phyloP scores from a whole-genome alignment of 192 early-diverging fungal species.

The Coemansia sp. region DNA sequence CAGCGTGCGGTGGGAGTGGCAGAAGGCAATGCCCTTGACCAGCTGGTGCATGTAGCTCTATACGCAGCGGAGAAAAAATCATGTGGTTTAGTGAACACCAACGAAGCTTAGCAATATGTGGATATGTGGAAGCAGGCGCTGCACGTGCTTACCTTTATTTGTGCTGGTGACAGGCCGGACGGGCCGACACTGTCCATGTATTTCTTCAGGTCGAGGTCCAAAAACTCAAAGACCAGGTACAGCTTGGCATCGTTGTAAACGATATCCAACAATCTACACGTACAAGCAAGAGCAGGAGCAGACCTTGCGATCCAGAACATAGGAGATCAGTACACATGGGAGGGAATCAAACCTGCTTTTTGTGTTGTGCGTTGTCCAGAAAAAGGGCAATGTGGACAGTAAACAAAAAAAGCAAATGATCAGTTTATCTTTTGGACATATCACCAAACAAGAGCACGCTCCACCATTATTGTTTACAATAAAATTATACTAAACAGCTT shows the following conservation, averaged over 20 bases:
- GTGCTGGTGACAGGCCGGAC: slow-evolving; percentile 51
- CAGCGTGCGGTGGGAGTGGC: slow-evolving; percentile 89
- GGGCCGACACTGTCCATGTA: slow-evolving; percentile 72
- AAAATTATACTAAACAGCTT: not conserved
- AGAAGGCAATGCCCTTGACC: slow-evolving; percentile 81
- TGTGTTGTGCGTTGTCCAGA: no score
- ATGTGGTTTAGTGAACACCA: no score
- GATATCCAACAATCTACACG: slow-evolving; percentile 79
- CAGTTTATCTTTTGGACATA: not conserved
- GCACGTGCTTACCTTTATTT: slow-evolving; percentile 63
- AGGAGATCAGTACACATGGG: not conserved
- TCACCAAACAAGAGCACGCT: not conserved
- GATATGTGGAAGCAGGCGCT: no score
- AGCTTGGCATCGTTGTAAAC: slow-evolving; percentile 84
- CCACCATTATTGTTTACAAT: slow-evolving; percentile 3
- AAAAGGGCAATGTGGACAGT: not conserved
- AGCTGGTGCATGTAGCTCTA: slow-evolving; percentile 92
- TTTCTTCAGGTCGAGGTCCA: slow-evolving; percentile 88
- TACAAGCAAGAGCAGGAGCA: not conserved
- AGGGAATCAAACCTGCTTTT: not conserved
- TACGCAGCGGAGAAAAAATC: no score
- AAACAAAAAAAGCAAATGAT: not conserved
- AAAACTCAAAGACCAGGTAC: slow-evolving; percentile 94
- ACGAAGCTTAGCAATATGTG: no score
- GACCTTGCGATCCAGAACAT: not conserved